Percentiles rank a stretch among this genome's conserved stretches.
Evolutionary conservation across 2,329 filamentous ascomycete species (phyloP).

Genomic region (Trichoderma simmonsii): DNA sequence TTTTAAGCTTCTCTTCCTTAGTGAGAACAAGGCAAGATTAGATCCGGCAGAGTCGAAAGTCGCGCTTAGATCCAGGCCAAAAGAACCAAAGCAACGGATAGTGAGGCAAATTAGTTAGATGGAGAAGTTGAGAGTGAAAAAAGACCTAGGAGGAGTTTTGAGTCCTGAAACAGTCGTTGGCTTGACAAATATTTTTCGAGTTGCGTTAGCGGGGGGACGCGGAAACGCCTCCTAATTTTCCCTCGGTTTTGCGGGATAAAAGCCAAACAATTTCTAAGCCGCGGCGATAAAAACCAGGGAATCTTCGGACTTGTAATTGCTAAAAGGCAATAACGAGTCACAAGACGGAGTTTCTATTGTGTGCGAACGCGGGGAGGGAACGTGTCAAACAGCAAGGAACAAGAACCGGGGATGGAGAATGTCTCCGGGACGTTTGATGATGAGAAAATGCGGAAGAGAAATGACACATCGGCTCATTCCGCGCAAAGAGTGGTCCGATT

Average conservation of each 20-base stretch:
- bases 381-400: background rate
- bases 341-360: background rate
- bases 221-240: background rate
- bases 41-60: background rate
- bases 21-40: background rate
- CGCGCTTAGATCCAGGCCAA: background rate
- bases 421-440: background rate
- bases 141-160: background rate
- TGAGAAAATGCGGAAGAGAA: background rate
- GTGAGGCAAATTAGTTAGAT: background rate
- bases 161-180: conserved; percentile 4
- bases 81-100: background rate
- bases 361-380: background rate
- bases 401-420: background rate
- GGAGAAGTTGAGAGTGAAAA: background rate
- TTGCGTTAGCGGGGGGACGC: background rate
- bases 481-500: background rate
- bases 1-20: background rate
- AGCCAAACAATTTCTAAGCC: background rate
- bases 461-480: background rate
- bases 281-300: background rate
- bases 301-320: background rate
- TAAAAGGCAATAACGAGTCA: background rate
- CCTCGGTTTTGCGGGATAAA: conserved; percentile 6
- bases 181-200: background rate